These are phyloP conservation scores for Microbotryum silenes-acaulis DNA, from an alignment of 1,284 basidiomycete genomes.

Conservation along the genomic window DNA sequence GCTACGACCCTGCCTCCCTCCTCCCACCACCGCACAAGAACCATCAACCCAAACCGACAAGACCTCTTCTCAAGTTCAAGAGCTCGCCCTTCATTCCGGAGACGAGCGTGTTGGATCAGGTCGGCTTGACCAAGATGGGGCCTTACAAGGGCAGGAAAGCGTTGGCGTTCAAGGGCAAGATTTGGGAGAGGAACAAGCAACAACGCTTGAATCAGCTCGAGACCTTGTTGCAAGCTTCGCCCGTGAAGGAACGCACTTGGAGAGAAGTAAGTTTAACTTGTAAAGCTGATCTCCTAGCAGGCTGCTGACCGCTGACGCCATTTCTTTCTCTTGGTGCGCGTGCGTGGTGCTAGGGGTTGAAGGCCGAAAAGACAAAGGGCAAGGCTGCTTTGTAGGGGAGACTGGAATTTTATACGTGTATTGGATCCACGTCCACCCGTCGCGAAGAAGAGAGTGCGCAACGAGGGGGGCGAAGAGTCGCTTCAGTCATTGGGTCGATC, in stretches of 20 bases:
- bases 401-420: no score
- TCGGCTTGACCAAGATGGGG: conserved; percentile 24
- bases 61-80: not conserved
- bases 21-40: not conserved
- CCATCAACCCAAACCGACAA: not conserved
- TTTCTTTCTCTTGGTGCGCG: no score
- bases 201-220: conserved; percentile 13
- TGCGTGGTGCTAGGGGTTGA: no score
- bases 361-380: no score
- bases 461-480: no score
- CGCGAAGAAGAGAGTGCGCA: no score
- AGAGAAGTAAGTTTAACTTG: conserved; percentile 20
- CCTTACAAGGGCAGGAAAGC: conserved; percentile 29
- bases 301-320: no score
- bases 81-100: conserved; percentile 10
- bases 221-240: conserved; percentile 12
- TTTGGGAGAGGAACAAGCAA: conserved; percentile 28
- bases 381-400: no score
- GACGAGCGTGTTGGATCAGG: conserved; percentile 14
- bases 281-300: no score
- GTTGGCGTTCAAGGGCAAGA: conserved; percentile 31
- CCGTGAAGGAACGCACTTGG: conserved; percentile 17
- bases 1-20: not conserved
- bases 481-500: no score
- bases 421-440: no score